A percentile compares a stretch with the other conserved stretches of the same genome.
Conservation (phyloP, 306 rosid genomes). For the Gleditsia sinensis region DNA sequence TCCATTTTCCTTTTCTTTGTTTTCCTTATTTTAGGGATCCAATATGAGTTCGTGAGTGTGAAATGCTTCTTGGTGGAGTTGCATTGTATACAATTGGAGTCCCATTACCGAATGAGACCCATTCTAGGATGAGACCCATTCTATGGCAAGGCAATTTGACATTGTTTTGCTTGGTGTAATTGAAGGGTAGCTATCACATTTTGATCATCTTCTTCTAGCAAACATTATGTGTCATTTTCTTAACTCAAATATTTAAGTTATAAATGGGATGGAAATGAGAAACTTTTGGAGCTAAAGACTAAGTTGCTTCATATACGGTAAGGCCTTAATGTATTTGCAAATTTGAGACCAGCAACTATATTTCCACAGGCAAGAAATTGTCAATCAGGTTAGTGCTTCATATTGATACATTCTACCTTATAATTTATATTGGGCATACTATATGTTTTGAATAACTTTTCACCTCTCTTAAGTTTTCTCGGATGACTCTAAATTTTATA, state of each 20-base stretch:
- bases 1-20: background rate
- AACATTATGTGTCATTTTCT: background rate
- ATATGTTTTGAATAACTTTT: too few relatives aligned
- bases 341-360: too few relatives aligned
- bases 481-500: too few relatives aligned
- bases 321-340: too few relatives aligned
- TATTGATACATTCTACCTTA: too few relatives aligned
- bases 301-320: too few relatives aligned
- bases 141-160: constrained; percentile 64
- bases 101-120: constrained; percentile 73
- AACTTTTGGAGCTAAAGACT: constrained; percentile 86
- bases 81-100: constrained; percentile 78
- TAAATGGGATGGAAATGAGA: too few relatives aligned
- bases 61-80: constrained; percentile 80
- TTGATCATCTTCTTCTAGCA: background rate
- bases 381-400: too few relatives aligned
- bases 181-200: too few relatives aligned
- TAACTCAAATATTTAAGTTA: constrained; percentile 48
- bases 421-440: too few relatives aligned
- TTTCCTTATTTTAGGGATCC: constrained; percentile 52
- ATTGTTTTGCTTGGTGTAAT: constrained; percentile 77
- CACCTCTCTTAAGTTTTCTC: too few relatives aligned
- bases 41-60: constrained; percentile 57
- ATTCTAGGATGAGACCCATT: constrained; percentile 81
- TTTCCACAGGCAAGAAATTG: too few relatives aligned